A percentile compares a stretch with the other conserved stretches of the same genome.
Conservation (phyloP, 495 filamentous ascomycete species). For the Penicillium bovifimosum region DNA sequence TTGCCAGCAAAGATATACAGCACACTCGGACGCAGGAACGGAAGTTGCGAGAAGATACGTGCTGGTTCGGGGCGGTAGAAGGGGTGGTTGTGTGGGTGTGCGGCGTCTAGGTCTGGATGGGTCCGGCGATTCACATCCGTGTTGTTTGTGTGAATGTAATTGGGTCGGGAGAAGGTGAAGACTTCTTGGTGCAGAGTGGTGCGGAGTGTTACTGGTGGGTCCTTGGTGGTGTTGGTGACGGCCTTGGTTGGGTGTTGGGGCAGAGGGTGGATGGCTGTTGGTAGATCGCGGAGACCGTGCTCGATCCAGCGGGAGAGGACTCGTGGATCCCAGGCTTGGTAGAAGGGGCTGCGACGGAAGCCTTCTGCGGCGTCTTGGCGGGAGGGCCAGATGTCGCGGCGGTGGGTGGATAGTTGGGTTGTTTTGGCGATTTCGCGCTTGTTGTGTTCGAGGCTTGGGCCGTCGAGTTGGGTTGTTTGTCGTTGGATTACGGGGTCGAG, state of each 20-base stretch:
- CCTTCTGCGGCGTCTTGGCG: slow-evolving; percentile 53
- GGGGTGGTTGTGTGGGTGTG: slow-evolving; percentile 39
- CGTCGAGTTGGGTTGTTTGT: slow-evolving; percentile 39
- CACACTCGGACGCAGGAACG: slow-evolving; percentile 66
- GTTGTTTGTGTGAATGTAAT: slow-evolving; percentile 37
- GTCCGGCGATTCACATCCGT: slow-evolving; percentile 38
- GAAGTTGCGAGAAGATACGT: slow-evolving; percentile 57
- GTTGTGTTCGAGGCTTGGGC: slow-evolving; percentile 16
- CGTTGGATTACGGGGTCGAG: slow-evolving; percentile 74
- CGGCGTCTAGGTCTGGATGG: slow-evolving; percentile 43
- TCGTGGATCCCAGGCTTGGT: slow-evolving; percentile 67
- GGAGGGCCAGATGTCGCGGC: slow-evolving; percentile 68
- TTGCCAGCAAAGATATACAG: slow-evolving; percentile 74
- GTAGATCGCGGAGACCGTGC: slow-evolving; percentile 60
- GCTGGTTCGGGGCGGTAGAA: slow-evolving; percentile 75
- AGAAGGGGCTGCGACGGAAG: slow-evolving; percentile 60
- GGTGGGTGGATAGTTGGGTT: slow-evolving; percentile 52
- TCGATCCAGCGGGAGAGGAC: slow-evolving; percentile 60
- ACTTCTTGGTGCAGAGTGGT: slow-evolving; percentile 59
- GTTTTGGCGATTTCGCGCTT: slow-evolving; percentile 32
- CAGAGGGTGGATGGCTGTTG: slow-evolving; percentile 54
- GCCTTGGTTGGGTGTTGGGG: no score
- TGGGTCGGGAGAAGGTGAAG: slow-evolving; percentile 54
- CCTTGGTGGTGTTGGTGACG: no score
- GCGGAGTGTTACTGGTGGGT: slow-evolving; percentile 52